A percentile compares a stretch with the other conserved stretches of the same genome.
Conservation (phyloP, 768 basidiomycete genomes). For the Rhodotorula taiwanensis region DNA sequence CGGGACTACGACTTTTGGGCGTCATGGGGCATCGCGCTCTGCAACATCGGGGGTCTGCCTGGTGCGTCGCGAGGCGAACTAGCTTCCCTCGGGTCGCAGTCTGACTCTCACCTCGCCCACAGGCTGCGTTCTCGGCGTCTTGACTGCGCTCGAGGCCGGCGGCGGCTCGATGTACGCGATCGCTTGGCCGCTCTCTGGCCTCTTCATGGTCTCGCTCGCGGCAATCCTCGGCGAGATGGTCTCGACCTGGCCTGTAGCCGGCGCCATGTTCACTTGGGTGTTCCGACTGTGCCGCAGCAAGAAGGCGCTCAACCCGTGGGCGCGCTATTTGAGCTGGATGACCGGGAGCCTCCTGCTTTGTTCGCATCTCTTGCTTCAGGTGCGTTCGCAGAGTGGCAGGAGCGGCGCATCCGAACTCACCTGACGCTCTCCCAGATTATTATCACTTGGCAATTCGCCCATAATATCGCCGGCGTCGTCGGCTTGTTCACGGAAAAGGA, state of each 20-base stretch:
- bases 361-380: conserved; percentile 37
- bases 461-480: conserved; percentile 33
- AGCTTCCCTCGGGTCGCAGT: background rate
- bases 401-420: no score
- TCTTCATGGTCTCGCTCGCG: conserved; percentile 38
- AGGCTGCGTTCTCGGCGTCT: conserved; percentile 38
- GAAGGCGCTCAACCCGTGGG: conserved; percentile 28
- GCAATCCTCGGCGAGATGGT: conserved; percentile 40
- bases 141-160: conserved; percentile 35
- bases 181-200: conserved; percentile 39
- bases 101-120: background rate
- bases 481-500: conserved; percentile 25
- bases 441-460: conserved; percentile 38
- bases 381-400: no score
- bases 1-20: conserved; percentile 35
- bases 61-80: conserved; percentile 8
- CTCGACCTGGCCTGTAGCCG: conserved; percentile 39
- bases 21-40: conserved; percentile 24
- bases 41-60: conserved; percentile 33
- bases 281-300: conserved; percentile 36
- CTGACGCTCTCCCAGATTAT: conserved; percentile 25
- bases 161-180: conserved; percentile 38
- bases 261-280: conserved; percentile 40
- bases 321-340: conserved; percentile 39
- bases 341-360: conserved; percentile 36